Conservation (phyloP, 306 rosid species). For the Lagenaria siceraria region DNA sequence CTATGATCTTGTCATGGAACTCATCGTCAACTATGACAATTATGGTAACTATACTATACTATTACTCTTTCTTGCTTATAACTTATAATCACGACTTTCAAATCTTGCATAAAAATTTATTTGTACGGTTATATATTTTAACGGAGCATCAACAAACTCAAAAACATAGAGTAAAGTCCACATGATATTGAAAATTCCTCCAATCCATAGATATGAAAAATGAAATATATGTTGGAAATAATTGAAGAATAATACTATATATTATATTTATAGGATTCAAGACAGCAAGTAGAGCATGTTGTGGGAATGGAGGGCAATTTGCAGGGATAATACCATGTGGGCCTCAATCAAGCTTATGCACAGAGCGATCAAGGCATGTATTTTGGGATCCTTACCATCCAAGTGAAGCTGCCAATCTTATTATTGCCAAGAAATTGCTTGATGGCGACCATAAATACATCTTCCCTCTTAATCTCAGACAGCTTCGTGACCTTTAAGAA, state of each 20-base stretch:
- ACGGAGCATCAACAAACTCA: too few species aligned
- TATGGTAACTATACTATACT: conserved; percentile 29
- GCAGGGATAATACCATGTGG: conserved; percentile 96
- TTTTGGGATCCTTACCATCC: conserved; percentile 99
- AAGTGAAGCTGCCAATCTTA: conserved; percentile 76
- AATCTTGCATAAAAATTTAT: too few species aligned
- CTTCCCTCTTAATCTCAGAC: conserved; percentile 69
- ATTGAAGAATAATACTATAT: too few species aligned
- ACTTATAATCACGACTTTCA: too few species aligned
- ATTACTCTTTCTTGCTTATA: not conserved
- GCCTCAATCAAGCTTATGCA: conserved; percentile 62
- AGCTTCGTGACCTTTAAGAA: conserved; percentile 45
- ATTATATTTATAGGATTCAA: conserved; percentile 43
- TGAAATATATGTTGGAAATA: too few species aligned
- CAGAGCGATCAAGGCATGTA: conserved; percentile 55
- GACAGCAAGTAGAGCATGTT: conserved; percentile 72
- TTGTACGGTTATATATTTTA: too few species aligned
- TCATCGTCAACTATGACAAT: conserved; percentile 46
- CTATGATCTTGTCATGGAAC: conserved; percentile 53
- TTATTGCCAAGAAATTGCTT: conserved; percentile 59
- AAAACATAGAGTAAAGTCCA: too few species aligned
- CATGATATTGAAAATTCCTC: too few species aligned
- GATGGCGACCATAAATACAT: conserved; percentile 62
- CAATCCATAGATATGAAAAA: too few species aligned
- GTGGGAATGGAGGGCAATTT: conserved; percentile 88